These are phyloP conservation scores for Allium sativum DNA, from an alignment of 106 monocot species.

Conservation along the genomic window DNA sequence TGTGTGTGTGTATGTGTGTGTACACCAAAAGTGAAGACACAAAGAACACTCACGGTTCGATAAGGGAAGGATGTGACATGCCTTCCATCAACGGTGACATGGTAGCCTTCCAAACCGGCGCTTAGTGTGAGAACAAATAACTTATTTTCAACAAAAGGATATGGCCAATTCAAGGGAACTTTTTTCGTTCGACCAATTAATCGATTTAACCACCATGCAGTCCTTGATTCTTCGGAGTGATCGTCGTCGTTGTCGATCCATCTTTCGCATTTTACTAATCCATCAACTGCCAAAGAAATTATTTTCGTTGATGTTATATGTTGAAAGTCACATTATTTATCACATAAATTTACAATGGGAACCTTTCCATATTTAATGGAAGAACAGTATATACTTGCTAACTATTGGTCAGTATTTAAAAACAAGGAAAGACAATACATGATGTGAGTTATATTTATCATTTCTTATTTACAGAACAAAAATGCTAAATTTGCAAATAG, in stretches of 20 bases:
- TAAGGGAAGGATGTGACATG: slow-evolving; percentile 94
- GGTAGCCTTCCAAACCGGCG: slow-evolving; percentile 95
- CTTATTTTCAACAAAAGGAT: slow-evolving; percentile 75
- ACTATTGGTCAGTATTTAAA: too few relatives aligned
- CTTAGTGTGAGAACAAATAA: slow-evolving; percentile 84
- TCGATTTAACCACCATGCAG: slow-evolving; percentile 83
- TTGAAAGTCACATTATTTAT: too few relatives aligned
- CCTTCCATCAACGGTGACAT: slow-evolving; percentile 88
- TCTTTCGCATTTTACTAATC: slow-evolving; percentile 77
- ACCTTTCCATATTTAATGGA: too few relatives aligned
- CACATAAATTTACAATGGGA: too few relatives aligned
- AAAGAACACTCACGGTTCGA: slow-evolving; percentile 48
- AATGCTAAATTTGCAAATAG: too few relatives aligned
- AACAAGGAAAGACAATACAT: too few relatives aligned
- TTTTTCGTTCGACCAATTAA: slow-evolving; percentile 84
- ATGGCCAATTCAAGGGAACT: slow-evolving; percentile 84
- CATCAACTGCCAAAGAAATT: slow-evolving; percentile 51
- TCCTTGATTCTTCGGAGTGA: slow-evolving; percentile 64
- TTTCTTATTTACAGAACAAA: too few relatives aligned
- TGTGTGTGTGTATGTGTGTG: too few relatives aligned
- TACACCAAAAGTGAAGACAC: background rate
- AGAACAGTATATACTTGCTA: too few relatives aligned
- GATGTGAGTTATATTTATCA: too few relatives aligned
- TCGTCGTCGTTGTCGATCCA: slow-evolving; percentile 83
- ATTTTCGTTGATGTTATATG: too few relatives aligned